Percentiles rank a stretch among this genome's conserved stretches.
These are phyloP conservation scores for Laburnicola sp. DNA, from an alignment of 2,329 filamentous ascomycete genomes.

Conservation along the genomic window DNA sequence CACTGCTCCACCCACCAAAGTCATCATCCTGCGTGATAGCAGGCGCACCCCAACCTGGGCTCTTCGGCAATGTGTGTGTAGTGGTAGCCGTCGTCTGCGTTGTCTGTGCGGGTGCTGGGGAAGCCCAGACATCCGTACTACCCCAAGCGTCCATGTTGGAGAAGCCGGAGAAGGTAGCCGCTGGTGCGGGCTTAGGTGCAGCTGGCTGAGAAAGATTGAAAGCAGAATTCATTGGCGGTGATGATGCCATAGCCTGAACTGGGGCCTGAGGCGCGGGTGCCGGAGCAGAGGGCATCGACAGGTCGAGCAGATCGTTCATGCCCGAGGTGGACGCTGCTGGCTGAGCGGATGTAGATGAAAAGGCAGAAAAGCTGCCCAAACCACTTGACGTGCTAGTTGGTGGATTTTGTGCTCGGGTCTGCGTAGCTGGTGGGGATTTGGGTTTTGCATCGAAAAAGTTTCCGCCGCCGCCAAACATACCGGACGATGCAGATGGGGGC, in stretches of 20 bases:
- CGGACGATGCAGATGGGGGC: slow-evolving; percentile 49
- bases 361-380: slow-evolving; percentile 66
- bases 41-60: slow-evolving; percentile 59
- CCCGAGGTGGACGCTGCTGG: slow-evolving; percentile 54
- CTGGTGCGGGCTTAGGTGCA: slow-evolving; percentile 33
- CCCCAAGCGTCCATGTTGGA: slow-evolving; percentile 78
- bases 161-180: slow-evolving; percentile 47
- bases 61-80: slow-evolving; percentile 50
- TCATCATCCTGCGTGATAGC: slow-evolving; percentile 84
- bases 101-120: slow-evolving; percentile 61
- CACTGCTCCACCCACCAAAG: slow-evolving; percentile 92
- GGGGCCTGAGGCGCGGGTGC: slow-evolving; percentile 30
- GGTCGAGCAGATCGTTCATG: slow-evolving; percentile 79
- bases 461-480: slow-evolving; percentile 65
- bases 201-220: slow-evolving; percentile 61
- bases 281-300: slow-evolving; percentile 51
- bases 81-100: slow-evolving; percentile 40
- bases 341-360: slow-evolving; percentile 57
- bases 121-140: slow-evolving; percentile 77
- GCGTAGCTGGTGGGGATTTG: slow-evolving; percentile 53
- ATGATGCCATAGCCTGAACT: slow-evolving; percentile 40
- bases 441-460: slow-evolving; percentile 81
- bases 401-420: slow-evolving; percentile 49
- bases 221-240: slow-evolving; percentile 61
- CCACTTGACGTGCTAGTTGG: slow-evolving; percentile 53